Evolutionary conservation across 805 yeast genomes (phyloP).

Genomic region (Komagataella ulmi): DNA sequence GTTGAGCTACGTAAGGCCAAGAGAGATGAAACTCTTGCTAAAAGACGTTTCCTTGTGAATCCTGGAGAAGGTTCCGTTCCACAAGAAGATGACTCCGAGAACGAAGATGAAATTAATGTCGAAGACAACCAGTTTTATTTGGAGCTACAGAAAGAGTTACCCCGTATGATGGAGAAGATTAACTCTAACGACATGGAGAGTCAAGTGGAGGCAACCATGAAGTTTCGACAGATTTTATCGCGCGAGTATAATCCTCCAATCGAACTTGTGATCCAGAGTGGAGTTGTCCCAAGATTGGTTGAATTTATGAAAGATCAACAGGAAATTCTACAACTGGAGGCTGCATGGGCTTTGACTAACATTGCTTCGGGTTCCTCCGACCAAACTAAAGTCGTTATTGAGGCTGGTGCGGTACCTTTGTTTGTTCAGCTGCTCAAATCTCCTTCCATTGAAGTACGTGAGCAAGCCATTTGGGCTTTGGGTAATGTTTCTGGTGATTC

Average conservation of each 20-base stretch:
- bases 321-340: slow-evolving; percentile 86
- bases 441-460: slow-evolving; percentile 81
- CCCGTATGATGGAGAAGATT: slow-evolving; percentile 74
- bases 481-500: slow-evolving; percentile 99
- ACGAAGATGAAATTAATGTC: slow-evolving; percentile 41
- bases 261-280: slow-evolving; percentile 81
- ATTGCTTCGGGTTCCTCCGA: slow-evolving; percentile 89
- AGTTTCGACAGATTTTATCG: slow-evolving; percentile 85
- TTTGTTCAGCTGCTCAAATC: slow-evolving; percentile 77
- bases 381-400: slow-evolving; percentile 85
- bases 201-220: slow-evolving; percentile 81
- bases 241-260: slow-evolving; percentile 96
- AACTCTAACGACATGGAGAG: slow-evolving; percentile 62
- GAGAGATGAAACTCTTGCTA: slow-evolving; percentile 87
- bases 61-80: slow-evolving; percentile 19
- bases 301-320: slow-evolving; percentile 73
- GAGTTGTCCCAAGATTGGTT: slow-evolving; percentile 87
- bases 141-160: slow-evolving; percentile 55
- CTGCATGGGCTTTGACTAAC: slow-evolving; percentile 99
- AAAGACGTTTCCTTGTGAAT: slow-evolving; percentile 69
- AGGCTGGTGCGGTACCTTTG: slow-evolving; percentile 86
- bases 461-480: slow-evolving; percentile 98
- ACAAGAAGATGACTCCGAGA: slow-evolving; percentile 29
- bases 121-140: slow-evolving; percentile 26
- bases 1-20: slow-evolving; percentile 93